These are phyloP conservation scores for Myxozyma neotropica DNA, from an alignment of 805 yeast species.

Conservation along the genomic window DNA sequence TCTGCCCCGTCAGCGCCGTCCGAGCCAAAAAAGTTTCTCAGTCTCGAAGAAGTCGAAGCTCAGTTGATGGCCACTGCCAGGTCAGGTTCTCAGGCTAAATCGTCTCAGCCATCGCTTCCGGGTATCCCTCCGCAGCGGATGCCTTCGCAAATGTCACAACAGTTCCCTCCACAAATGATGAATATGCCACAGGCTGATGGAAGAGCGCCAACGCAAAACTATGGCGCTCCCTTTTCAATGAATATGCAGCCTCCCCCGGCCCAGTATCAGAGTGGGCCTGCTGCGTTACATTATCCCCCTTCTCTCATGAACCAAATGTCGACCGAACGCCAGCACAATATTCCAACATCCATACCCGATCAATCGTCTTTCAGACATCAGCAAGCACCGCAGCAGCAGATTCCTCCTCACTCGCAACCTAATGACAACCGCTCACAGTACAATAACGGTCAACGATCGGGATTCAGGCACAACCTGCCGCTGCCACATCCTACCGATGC, in stretches of 20 bases:
- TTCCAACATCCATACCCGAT: slow-evolving; percentile 1
- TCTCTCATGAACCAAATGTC: neutral
- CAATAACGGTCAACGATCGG: neutral
- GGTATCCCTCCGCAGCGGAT: neutral
- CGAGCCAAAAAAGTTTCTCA: slow-evolving; percentile 53
- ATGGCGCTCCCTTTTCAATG: neutral
- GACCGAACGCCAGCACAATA: neutral
- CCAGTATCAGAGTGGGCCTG: neutral
- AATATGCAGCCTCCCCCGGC: neutral
- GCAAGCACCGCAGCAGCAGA: slow-evolving; percentile 34
- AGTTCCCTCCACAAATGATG: neutral
- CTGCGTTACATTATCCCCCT: neutral
- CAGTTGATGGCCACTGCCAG: slow-evolving; percentile 52
- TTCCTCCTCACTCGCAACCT: slow-evolving; percentile 7
- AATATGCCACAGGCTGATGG: neutral
- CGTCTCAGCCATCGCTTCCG: slow-evolving; percentile 16
- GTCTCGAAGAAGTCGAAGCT: slow-evolving; percentile 85
- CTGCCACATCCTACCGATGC: too few species aligned
- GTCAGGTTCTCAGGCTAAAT: slow-evolving; percentile 33
- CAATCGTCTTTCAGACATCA: slow-evolving; percentile 30
- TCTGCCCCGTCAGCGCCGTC: slow-evolving; percentile 26
- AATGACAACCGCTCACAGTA: neutral
- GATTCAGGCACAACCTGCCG: too few species aligned
- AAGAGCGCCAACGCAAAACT: neutral
- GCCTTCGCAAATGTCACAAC: neutral